Evolutionary conservation across 2,329 filamentous ascomycete species (phyloP).

Genomic region (Phoma sp.): DNA sequence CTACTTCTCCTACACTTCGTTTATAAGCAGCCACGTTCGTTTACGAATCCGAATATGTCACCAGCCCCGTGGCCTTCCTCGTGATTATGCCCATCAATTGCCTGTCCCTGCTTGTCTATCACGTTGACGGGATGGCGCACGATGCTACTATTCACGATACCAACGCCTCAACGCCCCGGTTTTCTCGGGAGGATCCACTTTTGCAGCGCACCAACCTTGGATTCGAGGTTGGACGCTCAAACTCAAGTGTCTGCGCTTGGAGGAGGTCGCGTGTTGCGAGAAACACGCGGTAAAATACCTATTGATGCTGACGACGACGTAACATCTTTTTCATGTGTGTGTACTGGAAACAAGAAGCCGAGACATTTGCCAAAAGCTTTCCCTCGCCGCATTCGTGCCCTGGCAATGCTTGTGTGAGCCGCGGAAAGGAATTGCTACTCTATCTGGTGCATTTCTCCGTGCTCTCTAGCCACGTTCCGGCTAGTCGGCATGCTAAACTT

Average conservation of each 20-base stretch:
- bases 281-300: constrained; percentile 5
- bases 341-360: constrained; percentile 28
- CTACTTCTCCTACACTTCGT: not conserved
- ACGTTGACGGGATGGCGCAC: constrained; percentile 10
- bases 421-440: constrained; percentile 20
- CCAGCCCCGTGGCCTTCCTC: not conserved
- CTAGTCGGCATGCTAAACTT: constrained; percentile 23
- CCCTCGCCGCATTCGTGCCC: constrained; percentile 16
- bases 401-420: constrained; percentile 33
- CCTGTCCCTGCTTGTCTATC: constrained; percentile 12
- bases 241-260: not conserved
- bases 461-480: constrained; percentile 23
- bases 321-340: not conserved
- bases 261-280: not conserved
- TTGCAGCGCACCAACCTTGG: constrained; percentile 1
- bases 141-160: constrained; percentile 3
- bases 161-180: constrained; percentile 13
- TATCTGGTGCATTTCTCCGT: constrained; percentile 23
- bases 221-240: not conserved
- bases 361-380: constrained; percentile 37
- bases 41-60: too few relatives aligned
- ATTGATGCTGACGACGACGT: not conserved
- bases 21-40: too few relatives aligned
- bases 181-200: constrained; percentile 10
- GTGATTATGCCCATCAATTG: constrained; percentile 3